A percentile compares a stretch with the other conserved stretches of the same genome.
Evolutionary conservation across 495 filamentous ascomycete genomes (phyloP).

Genomic region (Apiosordaria backusii): DNA sequence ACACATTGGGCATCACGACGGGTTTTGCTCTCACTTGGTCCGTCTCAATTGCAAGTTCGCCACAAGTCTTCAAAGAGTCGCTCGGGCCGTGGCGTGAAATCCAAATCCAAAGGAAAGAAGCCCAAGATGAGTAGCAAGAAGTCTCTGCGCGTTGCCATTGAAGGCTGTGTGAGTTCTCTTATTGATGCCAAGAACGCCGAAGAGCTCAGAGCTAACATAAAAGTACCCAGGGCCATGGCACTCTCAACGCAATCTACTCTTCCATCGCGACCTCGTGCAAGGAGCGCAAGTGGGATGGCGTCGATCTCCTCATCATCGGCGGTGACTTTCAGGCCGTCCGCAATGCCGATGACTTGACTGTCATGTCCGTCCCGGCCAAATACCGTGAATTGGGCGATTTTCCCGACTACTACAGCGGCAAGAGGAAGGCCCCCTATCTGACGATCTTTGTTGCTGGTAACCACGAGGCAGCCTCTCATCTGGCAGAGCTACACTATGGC

Average conservation of each 20-base stretch:
- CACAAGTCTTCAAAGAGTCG: not conserved
- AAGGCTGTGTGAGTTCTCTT: slow-evolving; percentile 71
- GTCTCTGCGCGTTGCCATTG: slow-evolving; percentile 54
- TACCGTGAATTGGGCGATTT: slow-evolving; percentile 86
- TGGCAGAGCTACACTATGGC: slow-evolving; percentile 91
- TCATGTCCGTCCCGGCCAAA: slow-evolving; percentile 81
- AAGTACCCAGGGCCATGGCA: slow-evolving; percentile 77
- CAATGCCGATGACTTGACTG: slow-evolving; percentile 79
- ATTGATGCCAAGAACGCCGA: not conserved
- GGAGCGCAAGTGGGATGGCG: slow-evolving; percentile 65
- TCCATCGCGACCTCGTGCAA: slow-evolving; percentile 60
- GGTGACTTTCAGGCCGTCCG: slow-evolving; percentile 88
- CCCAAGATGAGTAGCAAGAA: not conserved
- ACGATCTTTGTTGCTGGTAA: slow-evolving; percentile 94
- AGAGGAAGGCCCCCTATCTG: slow-evolving; percentile 71
- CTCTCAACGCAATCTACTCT: slow-evolving; percentile 83
- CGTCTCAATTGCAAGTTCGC: not conserved
- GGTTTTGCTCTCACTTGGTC: not conserved
- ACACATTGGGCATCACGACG: not conserved
- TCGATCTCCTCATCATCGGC: slow-evolving; percentile 83
- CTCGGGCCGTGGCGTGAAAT: not conserved
- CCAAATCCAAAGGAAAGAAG: not conserved
- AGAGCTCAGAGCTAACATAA: slow-evolving; percentile 22
- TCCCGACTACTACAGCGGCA: slow-evolving; percentile 84
- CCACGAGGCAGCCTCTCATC: slow-evolving; percentile 83